phyloP scores from a whole-genome alignment of 306 rosid genomes.

The Castanopsis chinensis region DNA sequence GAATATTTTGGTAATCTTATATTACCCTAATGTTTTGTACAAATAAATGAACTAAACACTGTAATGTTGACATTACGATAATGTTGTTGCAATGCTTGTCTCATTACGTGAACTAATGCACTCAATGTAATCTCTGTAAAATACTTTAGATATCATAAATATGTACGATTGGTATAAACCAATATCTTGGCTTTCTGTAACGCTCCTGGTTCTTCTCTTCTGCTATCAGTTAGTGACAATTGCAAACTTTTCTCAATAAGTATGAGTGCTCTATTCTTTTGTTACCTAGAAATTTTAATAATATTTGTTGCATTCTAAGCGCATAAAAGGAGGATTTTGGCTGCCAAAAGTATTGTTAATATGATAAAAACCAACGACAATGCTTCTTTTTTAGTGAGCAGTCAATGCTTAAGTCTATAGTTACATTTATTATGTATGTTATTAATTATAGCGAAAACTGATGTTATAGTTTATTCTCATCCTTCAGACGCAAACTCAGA shows the following conservation, averaged over 20 bases:
- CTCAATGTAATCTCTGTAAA: background rate
- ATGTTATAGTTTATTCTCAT: background rate
- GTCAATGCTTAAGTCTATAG: background rate
- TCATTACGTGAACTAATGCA: background rate
- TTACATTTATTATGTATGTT: background rate
- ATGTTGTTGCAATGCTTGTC: too few relatives aligned
- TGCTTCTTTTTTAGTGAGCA: background rate
- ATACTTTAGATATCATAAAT: background rate
- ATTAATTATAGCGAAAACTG: background rate
- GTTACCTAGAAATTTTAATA: background rate
- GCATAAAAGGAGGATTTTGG: background rate
- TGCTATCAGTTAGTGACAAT: too few relatives aligned
- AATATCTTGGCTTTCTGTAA: background rate
- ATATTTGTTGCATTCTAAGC: background rate
- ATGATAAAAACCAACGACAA: background rate
- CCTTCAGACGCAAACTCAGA: slow-evolving; percentile 37
- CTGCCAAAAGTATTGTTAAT: background rate
- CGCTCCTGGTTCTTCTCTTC: background rate
- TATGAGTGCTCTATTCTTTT: background rate
- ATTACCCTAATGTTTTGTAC: too few relatives aligned
- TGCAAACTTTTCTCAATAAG: background rate
- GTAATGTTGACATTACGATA: too few relatives aligned
- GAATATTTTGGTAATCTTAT: too few relatives aligned
- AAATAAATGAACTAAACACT: too few relatives aligned
- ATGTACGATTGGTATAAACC: background rate